phyloP scores from a whole-genome alignment of 495 filamentous ascomycete species.

The Aspergillus haitiensis region DNA sequence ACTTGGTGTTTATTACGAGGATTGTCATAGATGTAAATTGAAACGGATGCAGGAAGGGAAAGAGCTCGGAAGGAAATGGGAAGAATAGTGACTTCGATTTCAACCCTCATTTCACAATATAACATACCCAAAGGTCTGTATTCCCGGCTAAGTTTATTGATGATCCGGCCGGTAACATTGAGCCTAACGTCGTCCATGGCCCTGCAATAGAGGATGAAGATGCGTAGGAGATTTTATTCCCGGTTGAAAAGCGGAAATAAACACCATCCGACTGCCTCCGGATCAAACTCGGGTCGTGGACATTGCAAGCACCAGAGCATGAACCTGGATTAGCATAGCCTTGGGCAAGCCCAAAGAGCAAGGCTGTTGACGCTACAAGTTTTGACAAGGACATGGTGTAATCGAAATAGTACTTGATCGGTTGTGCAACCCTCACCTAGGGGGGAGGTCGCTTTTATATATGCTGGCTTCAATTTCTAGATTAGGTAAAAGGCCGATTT shows the following conservation, averaged over 20 bases:
- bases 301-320: slow-evolving; percentile 60
- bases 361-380: slow-evolving; percentile 9
- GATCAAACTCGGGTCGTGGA: slow-evolving; percentile 67
- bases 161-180: slow-evolving; percentile 57
- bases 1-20: not conserved
- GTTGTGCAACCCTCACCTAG: no score
- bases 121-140: slow-evolving; percentile 62
- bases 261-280: slow-evolving; percentile 59
- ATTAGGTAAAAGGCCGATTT: not conserved
- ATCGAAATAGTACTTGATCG: not conserved
- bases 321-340: slow-evolving; percentile 55
- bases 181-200: slow-evolving; percentile 65
- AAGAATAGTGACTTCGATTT: not conserved
- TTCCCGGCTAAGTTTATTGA: slow-evolving; percentile 62
- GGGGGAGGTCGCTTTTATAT: slow-evolving; percentile 4
- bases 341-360: slow-evolving; percentile 29
- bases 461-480: not conserved
- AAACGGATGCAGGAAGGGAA: not conserved
- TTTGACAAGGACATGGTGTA: slow-evolving; percentile 8
- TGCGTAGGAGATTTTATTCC: slow-evolving; percentile 62
- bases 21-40: not conserved
- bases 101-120: not conserved
- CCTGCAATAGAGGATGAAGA: slow-evolving; percentile 60
- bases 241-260: slow-evolving; percentile 76
- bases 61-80: not conserved